Conservation (phyloP, 202 grass and related monocot species). For the Digitaria exilis region DNA sequence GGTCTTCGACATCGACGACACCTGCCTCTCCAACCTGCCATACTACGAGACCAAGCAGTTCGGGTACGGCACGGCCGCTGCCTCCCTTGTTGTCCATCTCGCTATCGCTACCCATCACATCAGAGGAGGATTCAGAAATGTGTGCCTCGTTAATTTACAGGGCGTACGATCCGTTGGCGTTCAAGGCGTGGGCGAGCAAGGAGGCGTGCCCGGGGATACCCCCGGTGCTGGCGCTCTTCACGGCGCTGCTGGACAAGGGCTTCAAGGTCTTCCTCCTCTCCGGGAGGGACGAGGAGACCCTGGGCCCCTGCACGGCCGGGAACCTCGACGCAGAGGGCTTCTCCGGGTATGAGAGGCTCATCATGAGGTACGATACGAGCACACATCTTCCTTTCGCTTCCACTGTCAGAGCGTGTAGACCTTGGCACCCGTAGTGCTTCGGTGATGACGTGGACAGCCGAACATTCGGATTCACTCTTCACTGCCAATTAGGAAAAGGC, state of each 20-base stretch:
- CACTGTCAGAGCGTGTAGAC: not conserved
- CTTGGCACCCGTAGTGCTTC: not conserved
- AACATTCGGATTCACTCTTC: not conserved
- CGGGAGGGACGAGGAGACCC: constrained; percentile 65
- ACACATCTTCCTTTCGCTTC: not conserved
- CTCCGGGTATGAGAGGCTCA: constrained; percentile 70
- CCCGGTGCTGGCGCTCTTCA: constrained; percentile 54
- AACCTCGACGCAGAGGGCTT: constrained; percentile 71
- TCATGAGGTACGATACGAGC: constrained; percentile 78
- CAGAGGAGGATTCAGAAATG: not conserved
- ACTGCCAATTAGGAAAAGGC: not conserved
- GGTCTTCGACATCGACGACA: constrained; percentile 93
- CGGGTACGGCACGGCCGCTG: constrained; percentile 34
- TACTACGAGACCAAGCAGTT: constrained; percentile 80
- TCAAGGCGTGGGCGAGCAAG: constrained; percentile 65
- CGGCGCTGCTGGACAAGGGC: constrained; percentile 51
- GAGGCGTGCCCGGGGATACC: constrained; percentile 63
- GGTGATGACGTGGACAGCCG: not conserved
- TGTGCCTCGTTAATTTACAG: constrained; percentile 1
- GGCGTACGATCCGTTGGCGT: constrained; percentile 67
- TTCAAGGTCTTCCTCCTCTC: constrained; percentile 86
- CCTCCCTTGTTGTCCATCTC: not conserved
- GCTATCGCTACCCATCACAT: too few relatives aligned
- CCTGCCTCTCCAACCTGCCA: constrained; percentile 88
- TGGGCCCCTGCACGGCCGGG: constrained; percentile 50